Base-by-base conservation (phyloP, 1,284 basidiomycete species). In the Blastosporella zonata region DNA sequence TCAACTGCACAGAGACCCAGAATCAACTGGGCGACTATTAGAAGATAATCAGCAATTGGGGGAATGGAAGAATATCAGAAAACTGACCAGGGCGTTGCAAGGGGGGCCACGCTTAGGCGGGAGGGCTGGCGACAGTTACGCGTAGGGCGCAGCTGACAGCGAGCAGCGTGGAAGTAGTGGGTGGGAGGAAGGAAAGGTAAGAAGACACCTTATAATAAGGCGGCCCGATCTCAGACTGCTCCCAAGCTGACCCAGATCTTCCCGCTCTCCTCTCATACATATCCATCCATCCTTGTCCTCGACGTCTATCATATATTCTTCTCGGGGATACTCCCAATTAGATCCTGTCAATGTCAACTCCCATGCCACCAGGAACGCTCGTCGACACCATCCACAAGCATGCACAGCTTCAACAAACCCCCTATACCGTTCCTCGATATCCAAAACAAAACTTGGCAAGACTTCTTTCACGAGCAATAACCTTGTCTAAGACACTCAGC, bases 401-500 rank as follows among this genome's bases (percentile, higher is more conserved):
- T 22, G 20, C 17, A 15, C 6, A 8, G 6, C 7, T 6, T 28
- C 23, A 13, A 17, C 27, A 6, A 15, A 20, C 1, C 21, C 38
- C 46, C 46, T 47, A 40, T 40, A 31, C 46, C 13, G n/a, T 9
- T n/a, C 37, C 29, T 29, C 44, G 35, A 17, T 25, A 41, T 52
- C 42, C 41, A 47, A 47, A 47, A 47, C 46, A 43, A 18, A 35
- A n/a, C 18, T 18, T 31, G 28, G 10, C 8, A 22, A 49, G 34
- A 43, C 51, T 31, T 40, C 52, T 53, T 50, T 49, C 47, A 52
- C 47, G 43, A 46, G 47, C 38, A 46, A 35, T 20, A 29, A 5
- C 2, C 13, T 35, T 46, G 48, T 54, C 51, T 53, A 21, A 53
- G 51, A 53, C 51, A 52, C 31, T 35, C 8, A 8, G n/a, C n/a